Conservation (phyloP, 345 rosid species). For the Pugionium dolabratum region DNA sequence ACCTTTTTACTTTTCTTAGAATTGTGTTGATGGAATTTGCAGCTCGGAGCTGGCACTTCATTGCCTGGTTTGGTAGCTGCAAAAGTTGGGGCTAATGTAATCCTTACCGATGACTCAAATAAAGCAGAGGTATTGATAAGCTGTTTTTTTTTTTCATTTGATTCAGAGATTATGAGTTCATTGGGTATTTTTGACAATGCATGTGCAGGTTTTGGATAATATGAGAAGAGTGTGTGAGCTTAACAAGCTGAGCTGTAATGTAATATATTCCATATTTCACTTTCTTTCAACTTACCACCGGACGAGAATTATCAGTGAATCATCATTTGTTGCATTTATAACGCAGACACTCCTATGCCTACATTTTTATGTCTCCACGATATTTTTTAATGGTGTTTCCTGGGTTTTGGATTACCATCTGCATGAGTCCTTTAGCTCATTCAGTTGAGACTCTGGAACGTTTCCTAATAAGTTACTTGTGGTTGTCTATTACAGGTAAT, state of each 20-base stretch:
- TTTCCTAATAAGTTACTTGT: conserved; percentile 14
- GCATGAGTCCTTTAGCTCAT: neutral
- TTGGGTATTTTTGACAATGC: neutral
- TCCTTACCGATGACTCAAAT: conserved; percentile 57
- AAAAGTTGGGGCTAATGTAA: conserved; percentile 67
- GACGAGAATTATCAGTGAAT: neutral
- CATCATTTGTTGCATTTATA: neutral
- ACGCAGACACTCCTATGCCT: neutral
- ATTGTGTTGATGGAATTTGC: conserved; percentile 24
- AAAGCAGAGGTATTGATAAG: conserved; percentile 54
- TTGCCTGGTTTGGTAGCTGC: conserved; percentile 64
- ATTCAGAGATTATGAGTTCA: conserved; percentile 13
- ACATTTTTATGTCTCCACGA: neutral
- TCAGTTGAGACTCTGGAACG: neutral
- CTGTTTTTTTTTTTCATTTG: neutral
- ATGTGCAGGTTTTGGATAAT: conserved; percentile 75
- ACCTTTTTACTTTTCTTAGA: neutral
- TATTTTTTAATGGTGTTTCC: neutral
- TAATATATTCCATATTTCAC: conserved; percentile 34
- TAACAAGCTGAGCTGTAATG: conserved; percentile 63
- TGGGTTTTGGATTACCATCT: neutral
- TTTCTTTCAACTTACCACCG: neutral
- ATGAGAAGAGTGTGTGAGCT: conserved; percentile 62
- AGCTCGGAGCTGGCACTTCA: conserved; percentile 81
- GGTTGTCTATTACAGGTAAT: conserved; percentile 48